A percentile compares a stretch with the other conserved stretches of the same genome.
Conservation (phyloP, 108 stramenopile genomes). For the Skeletonema grethae region DNA sequence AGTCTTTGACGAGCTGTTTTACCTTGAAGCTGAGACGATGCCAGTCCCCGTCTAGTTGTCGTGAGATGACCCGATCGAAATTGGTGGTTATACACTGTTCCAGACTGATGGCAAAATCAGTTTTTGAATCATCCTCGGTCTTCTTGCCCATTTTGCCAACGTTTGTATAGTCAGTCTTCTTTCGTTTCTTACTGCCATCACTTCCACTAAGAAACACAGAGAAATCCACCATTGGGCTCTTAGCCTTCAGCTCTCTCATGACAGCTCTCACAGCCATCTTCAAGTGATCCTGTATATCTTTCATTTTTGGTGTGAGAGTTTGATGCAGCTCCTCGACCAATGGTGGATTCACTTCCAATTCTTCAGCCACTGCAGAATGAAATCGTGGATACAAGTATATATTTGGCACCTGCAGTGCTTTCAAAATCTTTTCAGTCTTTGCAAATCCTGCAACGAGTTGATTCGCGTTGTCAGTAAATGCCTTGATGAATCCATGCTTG, state of each 20-base stretch:
- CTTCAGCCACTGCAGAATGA: slow-evolving; percentile 76
- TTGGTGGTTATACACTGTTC: slow-evolving; percentile 89
- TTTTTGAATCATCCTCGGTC: slow-evolving; percentile 13
- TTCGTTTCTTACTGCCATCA: slow-evolving; percentile 11
- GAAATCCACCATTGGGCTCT: slow-evolving; percentile 71
- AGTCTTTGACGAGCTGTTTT: slow-evolving; percentile 90
- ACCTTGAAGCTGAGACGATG: slow-evolving; percentile 84
- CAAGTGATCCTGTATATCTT: slow-evolving; percentile 86
- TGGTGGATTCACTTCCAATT: slow-evolving; percentile 77
- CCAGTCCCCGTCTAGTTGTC: slow-evolving; percentile 97
- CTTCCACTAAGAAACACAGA: slow-evolving; percentile 30
- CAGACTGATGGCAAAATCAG: slow-evolving; percentile 67
- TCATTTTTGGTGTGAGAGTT: slow-evolving; percentile 82
- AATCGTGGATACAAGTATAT: slow-evolving; percentile 96
- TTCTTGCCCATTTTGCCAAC: background rate
- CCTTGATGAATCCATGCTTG: slow-evolving; percentile 90
- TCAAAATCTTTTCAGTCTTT: slow-evolving; percentile 87
- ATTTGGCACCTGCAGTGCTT: slow-evolving; percentile 77
- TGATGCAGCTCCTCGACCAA: slow-evolving; percentile 89
- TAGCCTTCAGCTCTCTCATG: slow-evolving; percentile 81
- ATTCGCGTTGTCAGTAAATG: slow-evolving; percentile 90
- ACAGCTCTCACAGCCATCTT: slow-evolving; percentile 88
- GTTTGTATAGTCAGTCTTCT: slow-evolving; percentile 7
- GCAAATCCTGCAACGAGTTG: slow-evolving; percentile 83
- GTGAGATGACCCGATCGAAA: slow-evolving; percentile 82